Evolutionary conservation across 2,329 filamentous ascomycete species (phyloP).

Genomic region (Colletotrichum zoysiae): DNA sequence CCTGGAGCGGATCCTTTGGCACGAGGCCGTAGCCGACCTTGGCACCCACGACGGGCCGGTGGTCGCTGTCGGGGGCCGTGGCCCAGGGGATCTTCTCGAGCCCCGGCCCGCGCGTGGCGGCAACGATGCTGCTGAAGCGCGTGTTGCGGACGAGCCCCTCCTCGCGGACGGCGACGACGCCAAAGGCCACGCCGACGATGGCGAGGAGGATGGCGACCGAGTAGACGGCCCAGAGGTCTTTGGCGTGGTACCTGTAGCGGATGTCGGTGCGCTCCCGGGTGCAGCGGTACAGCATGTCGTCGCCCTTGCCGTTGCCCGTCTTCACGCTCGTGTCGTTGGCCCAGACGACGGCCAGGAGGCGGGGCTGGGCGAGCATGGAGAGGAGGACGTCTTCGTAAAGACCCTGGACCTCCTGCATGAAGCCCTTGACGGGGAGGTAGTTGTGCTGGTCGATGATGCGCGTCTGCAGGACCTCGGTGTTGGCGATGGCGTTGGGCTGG

Average conservation of each 20-base stretch:
- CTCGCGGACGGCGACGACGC: constrained; percentile 48
- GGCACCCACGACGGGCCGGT: constrained; percentile 32
- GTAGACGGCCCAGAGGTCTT: constrained; percentile 53
- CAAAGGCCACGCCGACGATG: constrained; percentile 46
- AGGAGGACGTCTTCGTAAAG: constrained; percentile 53
- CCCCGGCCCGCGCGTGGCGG: constrained; percentile 53
- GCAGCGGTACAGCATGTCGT: constrained; percentile 48
- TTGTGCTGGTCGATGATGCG: constrained; percentile 53
- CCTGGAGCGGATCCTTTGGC: constrained; percentile 42
- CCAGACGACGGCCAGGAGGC: constrained; percentile 51
- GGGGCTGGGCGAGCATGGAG: constrained; percentile 51
- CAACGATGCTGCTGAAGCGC: constrained; percentile 54
- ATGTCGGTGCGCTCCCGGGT: constrained; percentile 47
- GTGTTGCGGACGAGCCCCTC: constrained; percentile 53
- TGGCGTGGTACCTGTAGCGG: constrained; percentile 47
- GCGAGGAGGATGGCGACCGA: constrained; percentile 49
- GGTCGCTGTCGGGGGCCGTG: constrained; percentile 26
- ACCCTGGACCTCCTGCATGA: constrained; percentile 45
- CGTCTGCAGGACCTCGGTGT: constrained; percentile 54
- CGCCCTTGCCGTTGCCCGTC: constrained; percentile 43
- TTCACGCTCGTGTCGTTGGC: constrained; percentile 44
- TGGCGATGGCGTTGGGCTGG: constrained; percentile 44
- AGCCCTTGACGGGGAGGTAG: constrained; percentile 46
- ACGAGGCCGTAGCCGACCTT: constrained; percentile 42
- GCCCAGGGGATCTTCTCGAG: constrained; percentile 51